These are phyloP conservation scores for Kwoniella heveanensis DNA, from an alignment of 768 basidiomycete species.

Conservation along the genomic window DNA sequence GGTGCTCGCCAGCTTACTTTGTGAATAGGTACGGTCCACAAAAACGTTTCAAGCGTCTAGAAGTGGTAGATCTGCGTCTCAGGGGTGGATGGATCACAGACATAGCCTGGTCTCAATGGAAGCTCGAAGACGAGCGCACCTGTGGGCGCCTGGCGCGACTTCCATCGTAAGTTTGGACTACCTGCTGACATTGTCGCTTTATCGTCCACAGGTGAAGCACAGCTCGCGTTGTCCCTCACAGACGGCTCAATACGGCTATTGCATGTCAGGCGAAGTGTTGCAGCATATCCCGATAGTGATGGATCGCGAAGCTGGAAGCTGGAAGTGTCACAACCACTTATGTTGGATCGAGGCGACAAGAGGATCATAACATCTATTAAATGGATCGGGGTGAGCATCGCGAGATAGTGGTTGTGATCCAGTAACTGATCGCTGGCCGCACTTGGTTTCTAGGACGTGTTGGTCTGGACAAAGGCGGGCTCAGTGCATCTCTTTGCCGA, in stretches of 20 bases:
- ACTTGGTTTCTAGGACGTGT: slow-evolving; percentile 18
- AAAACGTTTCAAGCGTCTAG: slow-evolving; percentile 19
- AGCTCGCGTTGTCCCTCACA: slow-evolving; percentile 29
- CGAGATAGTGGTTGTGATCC: too few relatives aligned
- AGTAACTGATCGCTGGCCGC: too few relatives aligned
- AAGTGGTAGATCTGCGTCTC: not conserved
- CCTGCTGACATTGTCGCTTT: not conserved
- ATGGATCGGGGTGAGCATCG: slow-evolving; percentile 37
- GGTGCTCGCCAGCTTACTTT: too few relatives aligned
- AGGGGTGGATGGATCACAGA: slow-evolving; percentile 22
- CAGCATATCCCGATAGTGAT: not conserved
- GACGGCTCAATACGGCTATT: slow-evolving; percentile 32
- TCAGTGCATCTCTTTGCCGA: slow-evolving; percentile 34
- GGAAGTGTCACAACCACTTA: slow-evolving; percentile 4
- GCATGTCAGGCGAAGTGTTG: slow-evolving; percentile 14
- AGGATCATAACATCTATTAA: slow-evolving; percentile 28
- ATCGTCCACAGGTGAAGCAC: slow-evolving; percentile 19
- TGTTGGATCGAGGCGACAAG: slow-evolving; percentile 24
- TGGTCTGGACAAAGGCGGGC: slow-evolving; percentile 44
- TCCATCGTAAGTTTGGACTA: not conserved
- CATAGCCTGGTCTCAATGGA: slow-evolving; percentile 44
- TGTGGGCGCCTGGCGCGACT: slow-evolving; percentile 24
- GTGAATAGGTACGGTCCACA: slow-evolving; percentile 27
- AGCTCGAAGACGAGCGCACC: slow-evolving; percentile 5
- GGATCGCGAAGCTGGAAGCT: slow-evolving; percentile 11